Evolutionary conservation across 352 stramenopile genomes (phyloP).

Genomic region (Pythium monospermum): DNA sequence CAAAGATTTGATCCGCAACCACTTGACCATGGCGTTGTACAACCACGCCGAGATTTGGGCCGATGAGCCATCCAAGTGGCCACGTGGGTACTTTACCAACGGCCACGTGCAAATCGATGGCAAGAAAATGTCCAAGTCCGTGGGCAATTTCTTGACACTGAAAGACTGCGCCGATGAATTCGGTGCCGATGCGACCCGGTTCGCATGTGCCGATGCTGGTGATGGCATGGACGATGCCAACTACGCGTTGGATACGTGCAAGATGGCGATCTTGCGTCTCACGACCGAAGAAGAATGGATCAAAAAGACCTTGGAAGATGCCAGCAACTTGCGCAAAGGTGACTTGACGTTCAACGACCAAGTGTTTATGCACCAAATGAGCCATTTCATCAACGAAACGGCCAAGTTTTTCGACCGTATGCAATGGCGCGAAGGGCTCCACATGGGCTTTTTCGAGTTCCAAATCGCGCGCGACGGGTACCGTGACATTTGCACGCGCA

Average conservation of each 20-base stretch:
- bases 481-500: slow-evolving; percentile 91
- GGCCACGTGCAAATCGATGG: slow-evolving; percentile 96
- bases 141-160: slow-evolving; percentile 99
- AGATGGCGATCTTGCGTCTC: slow-evolving; percentile 96
- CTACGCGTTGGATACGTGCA: slow-evolving; percentile 96
- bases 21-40: slow-evolving; percentile 99
- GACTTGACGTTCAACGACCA: slow-evolving; percentile 90
- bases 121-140: slow-evolving; percentile 99
- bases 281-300: slow-evolving; percentile 98
- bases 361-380: slow-evolving; percentile 97
- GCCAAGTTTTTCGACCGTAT: slow-evolving; percentile 87
- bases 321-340: slow-evolving; percentile 74
- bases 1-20: slow-evolving; percentile 97
- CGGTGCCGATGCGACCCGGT: slow-evolving; percentile 94
- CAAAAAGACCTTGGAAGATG: slow-evolving; percentile 87
- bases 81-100: slow-evolving; percentile 98
- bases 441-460: slow-evolving; percentile 98
- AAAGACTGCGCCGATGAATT: slow-evolving; percentile 96
- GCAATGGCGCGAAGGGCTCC: slow-evolving; percentile 95
- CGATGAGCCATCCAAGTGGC: slow-evolving; percentile 96
- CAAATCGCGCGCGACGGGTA: slow-evolving; percentile 97
- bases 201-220: slow-evolving; percentile 97
- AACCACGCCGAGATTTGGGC: slow-evolving; percentile 99
- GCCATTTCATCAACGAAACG: slow-evolving; percentile 90
- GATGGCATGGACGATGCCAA: slow-evolving; percentile 99